Percentiles rank a stretch among this genome's conserved stretches.
Evolutionary conservation across 768 basidiomycete genomes (phyloP).

Genomic region (Russula ochroleuca): DNA sequence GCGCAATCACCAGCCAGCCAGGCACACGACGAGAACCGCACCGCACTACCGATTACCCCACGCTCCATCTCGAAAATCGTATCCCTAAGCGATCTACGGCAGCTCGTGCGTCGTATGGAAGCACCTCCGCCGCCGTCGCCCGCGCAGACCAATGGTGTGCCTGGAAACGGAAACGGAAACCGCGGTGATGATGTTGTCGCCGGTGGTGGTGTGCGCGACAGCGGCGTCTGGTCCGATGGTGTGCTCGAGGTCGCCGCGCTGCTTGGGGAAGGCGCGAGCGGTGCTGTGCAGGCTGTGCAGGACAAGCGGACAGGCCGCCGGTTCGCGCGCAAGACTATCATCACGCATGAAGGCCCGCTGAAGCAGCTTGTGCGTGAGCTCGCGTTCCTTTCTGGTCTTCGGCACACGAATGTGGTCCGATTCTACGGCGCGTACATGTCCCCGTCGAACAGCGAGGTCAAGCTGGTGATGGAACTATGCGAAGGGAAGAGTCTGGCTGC

Average conservation of each 20-base stretch:
- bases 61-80: slow-evolving; percentile 23
- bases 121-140: slow-evolving; percentile 1
- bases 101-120: slow-evolving; percentile 22
- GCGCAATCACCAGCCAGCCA: not conserved
- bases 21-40: slow-evolving; percentile 6
- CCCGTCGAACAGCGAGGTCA: slow-evolving; percentile 78
- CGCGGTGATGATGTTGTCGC: not conserved
- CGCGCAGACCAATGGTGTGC: not conserved
- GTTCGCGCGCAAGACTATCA: slow-evolving; percentile 88
- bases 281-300: slow-evolving; percentile 83
- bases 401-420: slow-evolving; percentile 75
- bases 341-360: slow-evolving; percentile 76
- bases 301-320: slow-evolving; percentile 70
- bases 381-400: slow-evolving; percentile 72
- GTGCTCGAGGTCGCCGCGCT: slow-evolving; percentile 63
- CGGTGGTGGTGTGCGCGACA: not conserved
- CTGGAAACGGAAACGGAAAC: not conserved
- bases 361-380: slow-evolving; percentile 87
- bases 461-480: slow-evolving; percentile 82
- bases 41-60: slow-evolving; percentile 15
- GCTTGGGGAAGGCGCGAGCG: slow-evolving; percentile 87
- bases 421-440: slow-evolving; percentile 87
- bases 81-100: slow-evolving; percentile 18
- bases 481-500: slow-evolving; percentile 82
- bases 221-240: slow-evolving; percentile 49